Evolutionary conservation across 768 basidiomycete species (phyloP).

Genomic region (Rubroboletus pulcherrimus): DNA sequence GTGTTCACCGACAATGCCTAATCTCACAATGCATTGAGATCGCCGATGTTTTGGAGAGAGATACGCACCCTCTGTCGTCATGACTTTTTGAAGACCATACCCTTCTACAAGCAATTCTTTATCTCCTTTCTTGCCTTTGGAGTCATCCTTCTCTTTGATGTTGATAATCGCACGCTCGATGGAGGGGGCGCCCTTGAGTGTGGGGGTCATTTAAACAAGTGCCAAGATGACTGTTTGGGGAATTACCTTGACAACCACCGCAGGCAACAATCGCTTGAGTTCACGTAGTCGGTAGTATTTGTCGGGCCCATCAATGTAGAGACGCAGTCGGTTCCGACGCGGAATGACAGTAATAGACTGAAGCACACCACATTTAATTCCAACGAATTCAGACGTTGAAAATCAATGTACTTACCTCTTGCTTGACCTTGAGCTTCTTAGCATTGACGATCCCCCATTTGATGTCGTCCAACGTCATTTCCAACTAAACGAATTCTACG

Average conservation of each 20-base stretch:
- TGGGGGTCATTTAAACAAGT: background rate
- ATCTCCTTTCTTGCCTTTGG: slow-evolving; percentile 76
- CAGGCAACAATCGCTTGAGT: slow-evolving; percentile 77
- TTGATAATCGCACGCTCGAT: slow-evolving; percentile 95
- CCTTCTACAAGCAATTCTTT: slow-evolving; percentile 96
- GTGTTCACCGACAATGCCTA: slow-evolving; percentile 88
- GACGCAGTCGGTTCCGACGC: slow-evolving; percentile 67
- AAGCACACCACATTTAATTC: background rate
- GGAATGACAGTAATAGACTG: slow-evolving; percentile 77
- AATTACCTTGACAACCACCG: slow-evolving; percentile 85
- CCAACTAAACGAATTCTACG: slow-evolving; percentile 52
- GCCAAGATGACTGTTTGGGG: background rate
- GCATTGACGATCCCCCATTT: slow-evolving; percentile 85
- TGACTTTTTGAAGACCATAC: slow-evolving; percentile 93
- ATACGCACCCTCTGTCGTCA: slow-evolving; percentile 86
- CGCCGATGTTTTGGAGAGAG: background rate
- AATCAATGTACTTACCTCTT: slow-evolving; percentile 49
- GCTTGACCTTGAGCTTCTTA: slow-evolving; percentile 90
- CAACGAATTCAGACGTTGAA: background rate
- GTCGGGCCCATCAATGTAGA: slow-evolving; percentile 74
- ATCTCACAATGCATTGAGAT: background rate
- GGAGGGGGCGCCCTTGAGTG: slow-evolving; percentile 69
- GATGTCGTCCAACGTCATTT: slow-evolving; percentile 88
- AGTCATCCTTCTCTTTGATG: slow-evolving; percentile 84
- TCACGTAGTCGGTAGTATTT: slow-evolving; percentile 83